phyloP scores from a whole-genome alignment of 805 yeast genomes.

The Candida awuae region DNA sequence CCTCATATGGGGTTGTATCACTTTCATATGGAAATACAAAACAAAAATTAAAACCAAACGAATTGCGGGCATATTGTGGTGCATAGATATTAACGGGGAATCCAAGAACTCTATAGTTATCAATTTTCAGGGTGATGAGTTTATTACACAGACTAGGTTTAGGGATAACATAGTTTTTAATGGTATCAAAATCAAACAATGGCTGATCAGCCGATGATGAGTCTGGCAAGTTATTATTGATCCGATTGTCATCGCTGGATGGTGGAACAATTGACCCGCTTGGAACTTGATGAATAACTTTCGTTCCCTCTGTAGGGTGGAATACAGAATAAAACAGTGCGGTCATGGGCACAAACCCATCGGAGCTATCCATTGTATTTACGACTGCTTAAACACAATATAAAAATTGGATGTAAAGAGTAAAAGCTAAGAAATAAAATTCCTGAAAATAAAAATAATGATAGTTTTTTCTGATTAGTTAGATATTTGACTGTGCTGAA shows the following conservation, averaged over 20 bases:
- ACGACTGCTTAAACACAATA: background rate
- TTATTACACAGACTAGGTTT: conserved; percentile 85
- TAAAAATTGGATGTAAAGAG: too few relatives aligned
- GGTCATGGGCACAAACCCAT: conserved; percentile 80
- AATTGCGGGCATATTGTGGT: conserved; percentile 74
- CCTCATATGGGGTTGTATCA: conserved; percentile 80
- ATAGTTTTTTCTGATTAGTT: background rate
- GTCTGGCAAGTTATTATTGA: conserved; percentile 14
- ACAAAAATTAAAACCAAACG: conserved; percentile 87
- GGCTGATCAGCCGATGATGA: conserved; percentile 32
- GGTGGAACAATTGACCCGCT: conserved; percentile 51
- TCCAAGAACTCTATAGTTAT: conserved; percentile 66
- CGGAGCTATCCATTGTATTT: conserved; percentile 20
- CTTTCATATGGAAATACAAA: conserved; percentile 81
- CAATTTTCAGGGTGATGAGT: conserved; percentile 64
- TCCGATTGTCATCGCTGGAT: conserved; percentile 18
- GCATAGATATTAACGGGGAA: conserved; percentile 81
- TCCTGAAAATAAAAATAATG: too few relatives aligned
- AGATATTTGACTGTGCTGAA: background rate
- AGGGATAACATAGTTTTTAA: conserved; percentile 88
- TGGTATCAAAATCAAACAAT: conserved; percentile 70
- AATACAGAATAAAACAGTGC: conserved; percentile 87
- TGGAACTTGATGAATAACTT: conserved; percentile 86
- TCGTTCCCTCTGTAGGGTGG: conserved; percentile 94
- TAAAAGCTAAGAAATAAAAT: too few relatives aligned